phyloP scores from a whole-genome alignment of 129 eudicot genomes.

The sunflower (Helianthus annuus) region HanXRQr2.0-SUNRISE NC_035438.2:18669681-18670180 shows the following conservation, averaged over 20 bases:
- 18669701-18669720: no score
- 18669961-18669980: constrained; percentile 13
- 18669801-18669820: no score
- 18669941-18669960: constrained; percentile 27
- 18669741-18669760: no score
- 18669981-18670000: constrained; percentile 28
- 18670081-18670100: constrained; percentile 14
- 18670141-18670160: constrained; percentile 13
- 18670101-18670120: constrained; percentile 18
- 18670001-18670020: neutral
- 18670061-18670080: constrained; percentile 20
- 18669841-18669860: constrained; percentile 8
- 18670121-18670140: constrained; percentile 28
- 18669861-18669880: constrained; percentile 18
- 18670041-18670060: constrained; percentile 5
- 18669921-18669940: constrained; percentile 23
- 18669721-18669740: no score
- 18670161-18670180: constrained; percentile 1
- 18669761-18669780: no score
- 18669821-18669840: no score
- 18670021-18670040: neutral
- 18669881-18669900: constrained; percentile 8
- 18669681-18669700: no score
- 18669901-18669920: constrained; percentile 13
- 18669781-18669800: no score